phyloP scores from a whole-genome alignment of 768 basidiomycete genomes.

The Termitomyces bulborhizus region DNA sequence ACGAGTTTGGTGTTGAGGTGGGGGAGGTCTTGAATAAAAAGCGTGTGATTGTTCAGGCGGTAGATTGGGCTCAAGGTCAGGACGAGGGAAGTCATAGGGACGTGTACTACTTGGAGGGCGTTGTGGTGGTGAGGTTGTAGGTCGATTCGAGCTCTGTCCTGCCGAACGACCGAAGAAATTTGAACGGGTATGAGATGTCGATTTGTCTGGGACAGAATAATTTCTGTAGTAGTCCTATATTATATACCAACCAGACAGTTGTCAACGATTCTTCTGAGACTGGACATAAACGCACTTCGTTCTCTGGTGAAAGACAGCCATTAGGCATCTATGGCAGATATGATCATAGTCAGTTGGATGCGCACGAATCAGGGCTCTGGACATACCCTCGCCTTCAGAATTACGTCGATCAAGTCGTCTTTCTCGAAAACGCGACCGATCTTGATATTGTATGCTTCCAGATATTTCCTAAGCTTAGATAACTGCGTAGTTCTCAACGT shows the following conservation, averaged over 20 bases:
- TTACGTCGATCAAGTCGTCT: constrained; percentile 67
- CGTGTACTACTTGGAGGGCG: constrained; percentile 19
- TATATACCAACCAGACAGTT: not conserved
- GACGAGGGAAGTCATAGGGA: constrained; percentile 45
- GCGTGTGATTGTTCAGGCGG: constrained; percentile 20
- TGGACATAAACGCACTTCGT: constrained; percentile 43
- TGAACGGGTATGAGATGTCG: constrained; percentile 26
- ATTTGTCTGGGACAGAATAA: constrained; percentile 52
- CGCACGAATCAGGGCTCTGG: not conserved
- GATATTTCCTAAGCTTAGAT: constrained; percentile 61
- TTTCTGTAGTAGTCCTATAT: constrained; percentile 55
- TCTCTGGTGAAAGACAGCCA: constrained; percentile 53
- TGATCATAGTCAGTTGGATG: not conserved
- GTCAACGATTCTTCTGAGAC: not conserved
- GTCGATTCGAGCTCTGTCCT: constrained; percentile 20
- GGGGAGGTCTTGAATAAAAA: constrained; percentile 16
- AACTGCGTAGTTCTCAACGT: constrained; percentile 52
- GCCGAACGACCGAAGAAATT: constrained; percentile 41
- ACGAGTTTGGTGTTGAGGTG: constrained; percentile 17
- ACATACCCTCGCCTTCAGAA: constrained; percentile 48
- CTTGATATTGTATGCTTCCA: constrained; percentile 62
- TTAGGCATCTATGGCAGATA: constrained; percentile 37
- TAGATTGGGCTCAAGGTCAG: constrained; percentile 51
- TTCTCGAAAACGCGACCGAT: constrained; percentile 65
- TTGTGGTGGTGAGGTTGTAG: constrained; percentile 27